These are phyloP conservation scores for Cytospora mali DNA, from an alignment of 2,329 filamentous ascomycete species.

Conservation along the genomic window DNA sequence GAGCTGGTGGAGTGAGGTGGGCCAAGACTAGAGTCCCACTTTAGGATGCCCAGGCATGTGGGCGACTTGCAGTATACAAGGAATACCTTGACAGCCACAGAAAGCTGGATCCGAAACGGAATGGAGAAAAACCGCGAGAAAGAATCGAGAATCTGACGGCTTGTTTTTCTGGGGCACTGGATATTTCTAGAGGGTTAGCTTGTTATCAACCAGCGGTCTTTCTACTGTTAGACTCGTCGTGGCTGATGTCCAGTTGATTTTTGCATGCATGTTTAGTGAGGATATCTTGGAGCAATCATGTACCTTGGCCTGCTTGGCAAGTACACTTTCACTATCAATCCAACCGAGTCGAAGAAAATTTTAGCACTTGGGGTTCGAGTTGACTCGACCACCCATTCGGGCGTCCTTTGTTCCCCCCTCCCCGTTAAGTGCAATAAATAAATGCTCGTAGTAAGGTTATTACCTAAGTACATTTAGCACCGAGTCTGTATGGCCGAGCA, in stretches of 20 bases:
- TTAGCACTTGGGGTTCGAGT: not conserved
- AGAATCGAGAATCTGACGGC: conserved; percentile 22
- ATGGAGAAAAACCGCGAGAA: not conserved
- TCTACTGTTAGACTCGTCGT: not conserved
- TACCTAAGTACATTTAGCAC: no score
- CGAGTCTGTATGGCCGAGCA: not conserved
- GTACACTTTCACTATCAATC: no score
- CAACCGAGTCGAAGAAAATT: no score
- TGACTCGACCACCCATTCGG: not conserved
- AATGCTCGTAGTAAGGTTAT: no score
- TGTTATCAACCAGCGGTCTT: not conserved
- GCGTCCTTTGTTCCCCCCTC: not conserved
- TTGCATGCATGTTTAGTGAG: no score
- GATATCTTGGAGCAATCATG: no score
- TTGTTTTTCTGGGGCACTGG: conserved; percentile 4
- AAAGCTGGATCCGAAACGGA: conserved; percentile 1
- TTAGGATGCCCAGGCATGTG: conserved; percentile 25
- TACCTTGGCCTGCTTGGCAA: no score
- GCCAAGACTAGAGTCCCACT: conserved; percentile 13
- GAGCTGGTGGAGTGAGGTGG: conserved; percentile 19
- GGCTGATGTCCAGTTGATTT: not conserved
- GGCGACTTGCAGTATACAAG: conserved; percentile 25
- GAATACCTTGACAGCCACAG: conserved; percentile 14
- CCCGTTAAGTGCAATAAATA: not conserved
- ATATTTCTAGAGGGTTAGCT: conserved; percentile 6